A percentile compares a stretch with the other conserved stretches of the same genome.
phyloP scores from a whole-genome alignment of 306 rosid species.

The Neltuma alba region DNA sequence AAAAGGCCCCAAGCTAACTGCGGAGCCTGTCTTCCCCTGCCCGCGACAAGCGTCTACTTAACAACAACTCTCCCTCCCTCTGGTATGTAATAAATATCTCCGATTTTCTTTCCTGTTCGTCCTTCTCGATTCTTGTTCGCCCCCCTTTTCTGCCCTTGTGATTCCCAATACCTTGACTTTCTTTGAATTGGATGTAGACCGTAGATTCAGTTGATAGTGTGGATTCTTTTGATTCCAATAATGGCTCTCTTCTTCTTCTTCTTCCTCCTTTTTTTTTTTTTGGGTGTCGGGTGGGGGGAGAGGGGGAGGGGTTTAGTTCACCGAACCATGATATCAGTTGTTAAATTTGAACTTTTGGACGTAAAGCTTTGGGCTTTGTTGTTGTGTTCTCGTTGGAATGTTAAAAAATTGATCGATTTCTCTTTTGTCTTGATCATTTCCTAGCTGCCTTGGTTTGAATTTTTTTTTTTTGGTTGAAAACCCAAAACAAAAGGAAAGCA shows the following conservation, averaged over 20 bases:
- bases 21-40: slow-evolving; percentile 2
- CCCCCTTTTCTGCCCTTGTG: neutral
- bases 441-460: neutral
- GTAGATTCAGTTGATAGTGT: neutral
- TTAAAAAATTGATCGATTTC: slow-evolving; percentile 1
- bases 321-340: neutral
- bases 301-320: no score
- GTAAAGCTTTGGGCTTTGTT: neutral
- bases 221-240: neutral
- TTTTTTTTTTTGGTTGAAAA: slow-evolving; percentile 4
- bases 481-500: neutral
- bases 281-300: no score
- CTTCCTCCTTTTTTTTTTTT: neutral
- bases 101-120: neutral
- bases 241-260: neutral
- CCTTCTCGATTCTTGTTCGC: neutral
- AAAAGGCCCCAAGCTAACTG: slow-evolving; percentile 3
- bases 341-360: neutral
- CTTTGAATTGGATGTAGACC: neutral
- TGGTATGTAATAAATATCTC: neutral
- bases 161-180: neutral
- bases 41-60: slow-evolving; percentile 28
- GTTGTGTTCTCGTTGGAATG: neutral
- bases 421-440: slow-evolving; percentile 19
- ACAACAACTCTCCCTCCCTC: neutral